These are phyloP conservation scores for Cupressus sempervirens DNA, from an alignment of 75 land plant species.

Conservation along the genomic window DNA sequence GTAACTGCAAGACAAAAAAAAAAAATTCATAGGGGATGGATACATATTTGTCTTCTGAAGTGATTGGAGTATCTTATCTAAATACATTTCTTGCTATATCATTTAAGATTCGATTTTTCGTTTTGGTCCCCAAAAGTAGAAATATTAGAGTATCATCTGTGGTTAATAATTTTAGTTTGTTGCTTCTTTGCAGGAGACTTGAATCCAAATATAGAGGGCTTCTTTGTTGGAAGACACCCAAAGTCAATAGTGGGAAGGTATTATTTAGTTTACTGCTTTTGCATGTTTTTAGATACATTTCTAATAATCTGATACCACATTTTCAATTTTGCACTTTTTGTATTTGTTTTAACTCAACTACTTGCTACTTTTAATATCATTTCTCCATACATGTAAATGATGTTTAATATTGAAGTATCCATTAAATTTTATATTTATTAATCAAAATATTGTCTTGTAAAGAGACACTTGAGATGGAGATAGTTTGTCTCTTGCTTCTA, in stretches of 20 bases:
- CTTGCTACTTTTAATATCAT: neutral
- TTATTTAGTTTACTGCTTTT: neutral
- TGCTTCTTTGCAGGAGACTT: constrained; percentile 41
- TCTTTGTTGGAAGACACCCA: constrained; percentile 60
- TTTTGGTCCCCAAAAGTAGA: neutral
- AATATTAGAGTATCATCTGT: neutral
- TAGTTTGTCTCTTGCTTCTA: neutral
- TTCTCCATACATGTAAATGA: neutral
- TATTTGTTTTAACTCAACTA: neutral
- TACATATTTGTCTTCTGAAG: neutral
- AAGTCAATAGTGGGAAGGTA: constrained; percentile 51
- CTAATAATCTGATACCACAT: neutral
- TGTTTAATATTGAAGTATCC: neutral
- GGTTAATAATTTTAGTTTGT: neutral
- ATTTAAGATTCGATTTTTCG: neutral
- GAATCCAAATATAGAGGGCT: constrained; percentile 64
- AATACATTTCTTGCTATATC: neutral
- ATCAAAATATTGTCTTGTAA: neutral
- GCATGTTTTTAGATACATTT: neutral
- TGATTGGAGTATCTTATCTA: neutral
- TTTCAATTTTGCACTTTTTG: neutral
- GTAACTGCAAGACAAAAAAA: neutral
- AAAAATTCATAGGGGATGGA: neutral
- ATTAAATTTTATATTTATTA: neutral
- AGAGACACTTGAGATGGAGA: neutral